Conservation (phyloP, 371 early-diverging fungal species). For the Capillidium rhysosporum region DNA sequence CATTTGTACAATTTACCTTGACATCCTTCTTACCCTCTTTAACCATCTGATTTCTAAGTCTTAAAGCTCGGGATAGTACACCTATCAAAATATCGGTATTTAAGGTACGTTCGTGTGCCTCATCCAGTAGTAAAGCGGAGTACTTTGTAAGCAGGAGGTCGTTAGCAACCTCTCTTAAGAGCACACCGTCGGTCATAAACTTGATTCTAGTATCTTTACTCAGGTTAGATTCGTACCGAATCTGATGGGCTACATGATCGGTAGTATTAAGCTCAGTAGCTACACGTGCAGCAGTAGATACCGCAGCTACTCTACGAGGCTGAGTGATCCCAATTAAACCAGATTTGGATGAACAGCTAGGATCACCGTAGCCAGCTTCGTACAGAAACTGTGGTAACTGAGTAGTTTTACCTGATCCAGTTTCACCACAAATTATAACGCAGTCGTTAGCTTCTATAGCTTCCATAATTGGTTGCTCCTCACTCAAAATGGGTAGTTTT, state of each 20-base stretch:
- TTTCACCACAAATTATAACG: constrained; percentile 89
- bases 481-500: constrained; percentile 72
- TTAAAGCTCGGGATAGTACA: constrained; percentile 11
- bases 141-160: constrained; percentile 84
- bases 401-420: constrained; percentile 97
- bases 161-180: constrained; percentile 77
- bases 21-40: constrained; percentile 28
- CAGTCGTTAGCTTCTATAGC: constrained; percentile 34
- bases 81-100: constrained; percentile 97
- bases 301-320: constrained; percentile 98
- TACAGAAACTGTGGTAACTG: constrained; percentile 98
- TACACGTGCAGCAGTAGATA: constrained; percentile 92
- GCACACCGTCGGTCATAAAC: constrained; percentile 98
- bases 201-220: constrained; percentile 69
- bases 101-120: constrained; percentile 97
- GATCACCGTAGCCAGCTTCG: constrained; percentile 88
- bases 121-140: constrained; percentile 93
- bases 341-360: constrained; percentile 46
- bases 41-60: constrained; percentile 21
- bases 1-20: constrained; percentile 14
- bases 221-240: constrained; percentile 81
- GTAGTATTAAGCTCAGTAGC: constrained; percentile 56
- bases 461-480: constrained; percentile 49
- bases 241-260: constrained; percentile 38
- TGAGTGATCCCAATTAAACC: constrained; percentile 96